A percentile compares a stretch with the other conserved stretches of the same genome.
Evolutionary conservation across 108 stramenopile species (phyloP).

Genomic region (Fistulifera pelliculosa): DNA sequence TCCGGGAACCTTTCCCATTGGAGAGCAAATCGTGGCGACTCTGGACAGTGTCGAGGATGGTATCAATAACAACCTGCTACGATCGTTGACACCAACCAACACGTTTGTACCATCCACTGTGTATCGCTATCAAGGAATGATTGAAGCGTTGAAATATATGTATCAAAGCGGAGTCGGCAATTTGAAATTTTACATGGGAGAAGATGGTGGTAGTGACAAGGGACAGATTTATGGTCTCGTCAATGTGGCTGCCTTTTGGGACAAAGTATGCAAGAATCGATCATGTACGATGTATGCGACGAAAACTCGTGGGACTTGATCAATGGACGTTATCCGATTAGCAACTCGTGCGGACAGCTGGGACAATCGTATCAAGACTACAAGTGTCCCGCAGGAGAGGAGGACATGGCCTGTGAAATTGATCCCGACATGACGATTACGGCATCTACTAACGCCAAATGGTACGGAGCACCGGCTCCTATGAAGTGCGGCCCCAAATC

Average conservation of each 20-base stretch:
- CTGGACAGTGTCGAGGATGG: too few species aligned
- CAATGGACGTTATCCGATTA: slow-evolving; percentile 29
- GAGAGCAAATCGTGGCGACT: too few species aligned
- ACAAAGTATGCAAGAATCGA: slow-evolving; percentile 48
- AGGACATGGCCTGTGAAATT: slow-evolving; percentile 37
- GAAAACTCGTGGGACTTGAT: slow-evolving; percentile 34
- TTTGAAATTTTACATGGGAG: too few species aligned
- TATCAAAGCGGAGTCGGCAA: too few species aligned
- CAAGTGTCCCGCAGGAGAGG: slow-evolving; percentile 21
- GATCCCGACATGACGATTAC: slow-evolving; percentile 28
- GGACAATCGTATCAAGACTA: slow-evolving; percentile 32
- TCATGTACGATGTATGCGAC: slow-evolving; percentile 45
- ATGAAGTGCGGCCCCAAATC: slow-evolving; percentile 19
- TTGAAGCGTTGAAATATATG: too few species aligned
- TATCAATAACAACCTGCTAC: too few species aligned
- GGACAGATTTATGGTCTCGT: slow-evolving; percentile 11
- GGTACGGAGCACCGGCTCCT: slow-evolving; percentile 36
- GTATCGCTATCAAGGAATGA: too few species aligned
- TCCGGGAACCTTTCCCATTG: too few species aligned
- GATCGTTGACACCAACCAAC: too few species aligned
- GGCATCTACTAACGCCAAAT: slow-evolving; percentile 24
- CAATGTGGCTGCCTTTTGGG: slow-evolving; percentile 42
- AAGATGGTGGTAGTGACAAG: too few species aligned
- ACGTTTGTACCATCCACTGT: too few species aligned
- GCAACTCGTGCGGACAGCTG: slow-evolving; percentile 38